Base-by-base conservation (phyloP, 345 rosid species). In the Angophora floribunda region DNA sequence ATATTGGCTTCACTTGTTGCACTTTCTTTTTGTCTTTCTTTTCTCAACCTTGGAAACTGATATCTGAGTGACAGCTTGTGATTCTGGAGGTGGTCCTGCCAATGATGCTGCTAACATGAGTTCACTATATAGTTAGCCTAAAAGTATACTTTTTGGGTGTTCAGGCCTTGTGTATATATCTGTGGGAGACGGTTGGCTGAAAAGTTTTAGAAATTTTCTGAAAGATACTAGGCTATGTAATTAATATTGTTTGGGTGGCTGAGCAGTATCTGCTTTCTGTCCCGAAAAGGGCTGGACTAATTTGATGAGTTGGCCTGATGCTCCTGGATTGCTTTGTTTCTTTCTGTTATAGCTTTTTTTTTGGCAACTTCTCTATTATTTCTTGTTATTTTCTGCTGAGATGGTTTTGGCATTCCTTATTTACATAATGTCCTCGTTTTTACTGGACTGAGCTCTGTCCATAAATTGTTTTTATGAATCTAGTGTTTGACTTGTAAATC, bases 401-500 rank as follows among this genome's bases (percentile, higher is more conserved):
- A 75, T 41, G 84, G 49, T 44, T 75, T 41, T 75, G 9, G 49
- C 26, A 41, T 75, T 19, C 28, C 19, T 75, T 41, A 75, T 75
- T 41, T 21, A 26, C 84, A 75, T 44, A 41, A 41, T 75, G 19
- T 49, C 32, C 59, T 52, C 3, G 10, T 85, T 30, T 85, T 51
- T 26, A 17, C 89, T 85, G 75, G n/a, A 13, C 61, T 59, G 26
- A 75, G 84, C 84, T 41, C 15, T 75, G 49, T 88, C 51, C 51
- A 45, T 86, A 57, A 89, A 52, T 78, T 82, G 57, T 88, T 86
- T 57, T 82, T 85, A 52, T 89, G 65, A 89, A 75, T 63, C 41
- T 53, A 87, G 86, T 85, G 59, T 89, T 89, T 89, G 30, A 88
- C 80, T 67, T 89, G 89, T 75, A 41, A 75, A 88, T 75, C 53